Base-by-base conservation (phyloP, 768 basidiomycete genomes). In the Lactarius trivialis region DNA sequence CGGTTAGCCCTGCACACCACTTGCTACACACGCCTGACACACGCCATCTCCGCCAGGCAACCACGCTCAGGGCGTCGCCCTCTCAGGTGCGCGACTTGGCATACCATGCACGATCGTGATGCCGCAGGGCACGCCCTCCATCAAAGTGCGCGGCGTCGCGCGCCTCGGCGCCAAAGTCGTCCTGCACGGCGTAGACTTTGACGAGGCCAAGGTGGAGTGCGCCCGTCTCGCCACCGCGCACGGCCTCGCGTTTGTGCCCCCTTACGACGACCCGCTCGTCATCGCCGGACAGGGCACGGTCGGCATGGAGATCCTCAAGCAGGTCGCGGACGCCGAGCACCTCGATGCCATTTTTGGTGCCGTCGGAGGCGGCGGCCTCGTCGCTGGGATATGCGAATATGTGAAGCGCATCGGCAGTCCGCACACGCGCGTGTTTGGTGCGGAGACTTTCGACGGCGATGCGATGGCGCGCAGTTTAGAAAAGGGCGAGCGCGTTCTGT, bases 31-130 rank as follows among this genome's bases (percentile, higher is more conserved):
- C 43, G 30, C 34, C 67, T 51, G 52, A 67, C 61, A 60, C 55
- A 45, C 53, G 24, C 24, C 52, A 24, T 32, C 50, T 15, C 26
- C 49, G 24, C 50, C 72, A 98, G 97, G 97, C 30, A 99, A 99
- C 71, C 97, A 99, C 73, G 97, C 97, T 0, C 97, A 99, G 74
- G 97, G 97, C 28, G 97, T 99, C 55, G 97, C 97, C 2, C 81
- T 98, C 53, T 94, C 97, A n/a, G 93, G 96, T 12, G 75, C 85
- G 51, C 84, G 86, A 60, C 83, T 99, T 32, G 82, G 82, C 36
- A 89, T 98, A 63, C 93, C 97, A 4, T 97, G 93, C 66, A 98
- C 94, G n/a, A 98, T 99, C 70, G 93, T 99, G 65, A 98, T 99
- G 97, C 97, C 97, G 1, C 78, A 87, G 45, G 91, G 85, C 15